Conservation (phyloP, 2,329 filamentous ascomycete species). For the Beauveria australis region DNA sequence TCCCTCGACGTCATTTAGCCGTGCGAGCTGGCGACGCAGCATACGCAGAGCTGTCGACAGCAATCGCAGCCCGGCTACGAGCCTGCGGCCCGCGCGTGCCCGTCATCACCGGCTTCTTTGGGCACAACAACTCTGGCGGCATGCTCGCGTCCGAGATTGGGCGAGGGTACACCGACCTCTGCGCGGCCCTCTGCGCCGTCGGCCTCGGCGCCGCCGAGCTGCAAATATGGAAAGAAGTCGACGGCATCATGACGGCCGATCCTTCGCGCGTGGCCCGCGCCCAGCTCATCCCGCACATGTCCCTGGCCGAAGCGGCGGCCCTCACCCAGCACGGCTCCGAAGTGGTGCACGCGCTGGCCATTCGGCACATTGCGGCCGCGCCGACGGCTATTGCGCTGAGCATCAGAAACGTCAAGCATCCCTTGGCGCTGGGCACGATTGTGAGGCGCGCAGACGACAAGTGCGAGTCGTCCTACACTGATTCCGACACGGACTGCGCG, state of each 20-base stretch:
- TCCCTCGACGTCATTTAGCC: background rate
- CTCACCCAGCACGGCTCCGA: slow-evolving; percentile 91
- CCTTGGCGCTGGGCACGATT: slow-evolving; percentile 67
- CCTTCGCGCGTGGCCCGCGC: slow-evolving; percentile 88
- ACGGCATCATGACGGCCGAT: slow-evolving; percentile 81
- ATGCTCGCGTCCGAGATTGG: slow-evolving; percentile 1
- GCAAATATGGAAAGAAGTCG: slow-evolving; percentile 75
- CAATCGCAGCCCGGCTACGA: background rate
- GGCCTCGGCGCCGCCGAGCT: background rate
- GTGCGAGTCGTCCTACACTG: background rate
- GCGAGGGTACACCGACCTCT: slow-evolving; percentile 3
- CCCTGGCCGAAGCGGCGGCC: slow-evolving; percentile 89
- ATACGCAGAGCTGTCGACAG: background rate
- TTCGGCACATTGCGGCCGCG: slow-evolving; percentile 87
- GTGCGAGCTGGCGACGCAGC: background rate
- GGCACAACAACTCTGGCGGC: background rate
- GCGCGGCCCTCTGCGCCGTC: background rate
- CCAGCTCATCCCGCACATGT: slow-evolving; percentile 75
- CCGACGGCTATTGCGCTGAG: slow-evolving; percentile 71
- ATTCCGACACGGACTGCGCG: slow-evolving; percentile 55
- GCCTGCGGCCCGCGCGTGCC: background rate
- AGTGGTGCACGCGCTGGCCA: slow-evolving; percentile 96
- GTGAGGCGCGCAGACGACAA: slow-evolving; percentile 25
- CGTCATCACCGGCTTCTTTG: slow-evolving; percentile 4
- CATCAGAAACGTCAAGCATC: slow-evolving; percentile 88